Evolutionary conservation across 495 filamentous ascomycete species (phyloP).

Genomic region (Hypoxylon fragiforme): DNA sequence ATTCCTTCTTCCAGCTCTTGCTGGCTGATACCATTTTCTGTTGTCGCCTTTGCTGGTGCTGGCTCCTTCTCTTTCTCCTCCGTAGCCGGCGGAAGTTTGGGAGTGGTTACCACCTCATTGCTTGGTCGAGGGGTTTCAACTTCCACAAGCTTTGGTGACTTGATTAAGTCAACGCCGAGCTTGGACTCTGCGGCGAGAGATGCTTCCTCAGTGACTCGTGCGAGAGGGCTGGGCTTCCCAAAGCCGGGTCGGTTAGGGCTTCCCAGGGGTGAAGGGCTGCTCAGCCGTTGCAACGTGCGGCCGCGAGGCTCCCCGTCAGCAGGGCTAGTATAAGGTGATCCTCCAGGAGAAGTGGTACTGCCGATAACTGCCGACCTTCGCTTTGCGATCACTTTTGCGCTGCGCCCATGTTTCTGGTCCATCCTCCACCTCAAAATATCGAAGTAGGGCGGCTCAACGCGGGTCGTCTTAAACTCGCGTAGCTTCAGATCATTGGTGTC

Average conservation of each 20-base stretch:
- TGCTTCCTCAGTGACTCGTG: slow-evolving; percentile 56
- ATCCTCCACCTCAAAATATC: slow-evolving; percentile 92
- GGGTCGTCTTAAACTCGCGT: slow-evolving; percentile 82
- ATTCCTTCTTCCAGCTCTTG: slow-evolving; percentile 50
- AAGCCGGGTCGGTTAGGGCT: slow-evolving; percentile 57
- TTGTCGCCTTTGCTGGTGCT: slow-evolving; percentile 25
- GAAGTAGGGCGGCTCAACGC: slow-evolving; percentile 90
- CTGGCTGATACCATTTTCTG: slow-evolving; percentile 26
- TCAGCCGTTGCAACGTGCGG: slow-evolving; percentile 58
- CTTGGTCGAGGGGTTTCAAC: slow-evolving; percentile 56
- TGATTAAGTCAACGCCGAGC: slow-evolving; percentile 27
- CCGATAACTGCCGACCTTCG: slow-evolving; percentile 44
- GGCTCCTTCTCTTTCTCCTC: slow-evolving; percentile 32
- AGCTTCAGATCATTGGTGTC: slow-evolving; percentile 90
- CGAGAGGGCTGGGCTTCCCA: slow-evolving; percentile 55
- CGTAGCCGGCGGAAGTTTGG: slow-evolving; percentile 23
- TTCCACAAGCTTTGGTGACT: slow-evolving; percentile 50
- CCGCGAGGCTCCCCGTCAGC: slow-evolving; percentile 53
- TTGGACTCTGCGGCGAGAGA: slow-evolving; percentile 24
- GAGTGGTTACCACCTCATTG: slow-evolving; percentile 46
- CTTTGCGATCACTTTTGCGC: slow-evolving; percentile 43
- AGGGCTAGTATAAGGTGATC: slow-evolving; percentile 58
- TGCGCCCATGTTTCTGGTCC: slow-evolving; percentile 89
- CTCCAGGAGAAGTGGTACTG: slow-evolving; percentile 44
- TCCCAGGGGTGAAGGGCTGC: slow-evolving; percentile 52